These are phyloP conservation scores for Babesia ovis DNA, from an alignment of 169 alveolate genomes.

Conservation along the genomic window DNA sequence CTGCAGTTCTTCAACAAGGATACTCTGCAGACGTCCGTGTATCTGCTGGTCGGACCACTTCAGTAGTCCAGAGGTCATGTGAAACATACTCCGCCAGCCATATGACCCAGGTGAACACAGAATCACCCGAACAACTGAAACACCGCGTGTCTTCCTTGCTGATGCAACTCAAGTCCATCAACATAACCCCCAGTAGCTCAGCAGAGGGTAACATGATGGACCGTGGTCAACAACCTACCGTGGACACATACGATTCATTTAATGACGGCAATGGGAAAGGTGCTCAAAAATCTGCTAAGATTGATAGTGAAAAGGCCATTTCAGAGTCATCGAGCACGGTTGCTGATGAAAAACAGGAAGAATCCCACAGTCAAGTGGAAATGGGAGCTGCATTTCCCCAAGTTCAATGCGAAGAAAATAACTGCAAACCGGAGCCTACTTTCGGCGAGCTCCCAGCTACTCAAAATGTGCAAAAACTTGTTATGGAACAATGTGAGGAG, in stretches of 20 bases:
- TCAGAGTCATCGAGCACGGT: not conserved
- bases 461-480: not conserved
- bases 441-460: not conserved
- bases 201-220: not conserved
- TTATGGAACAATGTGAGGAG: not conserved
- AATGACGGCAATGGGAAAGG: not conserved
- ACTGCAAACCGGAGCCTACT: not conserved
- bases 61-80: not conserved
- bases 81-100: not conserved
- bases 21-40: not conserved
- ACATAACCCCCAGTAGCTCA: not conserved
- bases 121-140: not conserved
- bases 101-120: not conserved
- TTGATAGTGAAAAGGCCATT: not conserved
- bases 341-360: not conserved
- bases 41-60: not conserved
- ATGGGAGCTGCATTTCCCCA: not conserved
- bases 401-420: not conserved
- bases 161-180: slow-evolving; percentile 18
- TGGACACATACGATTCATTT: slow-evolving; percentile 14
- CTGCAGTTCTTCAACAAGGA: not conserved
- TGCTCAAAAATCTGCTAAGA: not conserved
- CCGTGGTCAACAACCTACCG: slow-evolving; percentile 1
- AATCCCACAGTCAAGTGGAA: not conserved
- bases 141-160: slow-evolving; percentile 24